Evolutionary conservation across 2,329 filamentous ascomycete species (phyloP).

Genomic region (Talaromyces sp.): DNA sequence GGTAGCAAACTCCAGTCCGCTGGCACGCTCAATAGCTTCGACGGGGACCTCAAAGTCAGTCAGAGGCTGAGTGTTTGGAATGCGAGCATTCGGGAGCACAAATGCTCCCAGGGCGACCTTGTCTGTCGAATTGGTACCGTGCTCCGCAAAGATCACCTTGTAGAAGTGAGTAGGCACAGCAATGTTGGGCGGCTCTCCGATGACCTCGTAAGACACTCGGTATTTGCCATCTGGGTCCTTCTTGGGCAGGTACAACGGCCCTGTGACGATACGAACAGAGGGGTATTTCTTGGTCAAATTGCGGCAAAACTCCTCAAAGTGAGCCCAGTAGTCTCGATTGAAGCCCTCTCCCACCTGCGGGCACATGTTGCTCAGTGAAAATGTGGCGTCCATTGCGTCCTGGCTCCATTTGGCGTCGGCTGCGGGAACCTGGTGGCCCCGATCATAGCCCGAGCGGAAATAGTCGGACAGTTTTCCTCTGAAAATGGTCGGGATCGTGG

Average conservation of each 20-base stretch:
- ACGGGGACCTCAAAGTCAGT: constrained; percentile 91
- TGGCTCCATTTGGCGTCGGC: constrained; percentile 97
- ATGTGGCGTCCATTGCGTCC: constrained; percentile 89
- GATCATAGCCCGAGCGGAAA: constrained; percentile 88
- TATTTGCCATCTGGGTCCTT: constrained; percentile 88
- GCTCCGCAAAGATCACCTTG: constrained; percentile 96
- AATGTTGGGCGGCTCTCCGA: constrained; percentile 86
- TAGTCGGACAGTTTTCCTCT: constrained; percentile 90
- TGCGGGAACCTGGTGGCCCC: constrained; percentile 93
- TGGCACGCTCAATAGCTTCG: constrained; percentile 86
- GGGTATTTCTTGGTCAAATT: constrained; percentile 76
- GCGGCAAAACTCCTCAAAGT: constrained; percentile 96
- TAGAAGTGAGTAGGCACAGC: constrained; percentile 98
- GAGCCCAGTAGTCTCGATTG: constrained; percentile 98
- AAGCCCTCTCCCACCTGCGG: constrained; percentile 97
- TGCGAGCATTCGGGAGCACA: constrained; percentile 85
- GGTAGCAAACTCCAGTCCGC: constrained; percentile 82
- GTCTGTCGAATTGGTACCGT: constrained; percentile 58
- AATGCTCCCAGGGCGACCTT: constrained; percentile 89
- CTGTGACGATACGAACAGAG: constrained; percentile 84
- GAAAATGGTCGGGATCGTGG: constrained; percentile 74
- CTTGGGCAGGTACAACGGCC: constrained; percentile 86
- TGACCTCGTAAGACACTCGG: constrained; percentile 92
- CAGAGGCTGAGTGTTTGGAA: constrained; percentile 81
- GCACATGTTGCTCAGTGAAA: constrained; percentile 92